phyloP scores from a whole-genome alignment of 768 basidiomycete species.

The Psilocybe subaeruginosa region DNA sequence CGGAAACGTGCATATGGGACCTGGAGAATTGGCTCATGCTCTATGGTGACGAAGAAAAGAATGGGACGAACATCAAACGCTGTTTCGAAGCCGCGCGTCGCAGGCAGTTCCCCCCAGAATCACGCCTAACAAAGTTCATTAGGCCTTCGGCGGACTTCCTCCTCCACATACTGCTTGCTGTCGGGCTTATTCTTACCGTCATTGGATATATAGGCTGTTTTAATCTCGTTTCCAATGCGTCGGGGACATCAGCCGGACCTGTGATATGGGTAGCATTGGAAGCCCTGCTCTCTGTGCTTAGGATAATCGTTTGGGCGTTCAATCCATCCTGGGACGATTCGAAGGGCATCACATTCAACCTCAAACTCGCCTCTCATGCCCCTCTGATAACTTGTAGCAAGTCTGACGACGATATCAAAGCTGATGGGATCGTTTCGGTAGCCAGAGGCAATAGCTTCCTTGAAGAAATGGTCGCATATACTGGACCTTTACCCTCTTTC shows the following conservation, averaged over 20 bases:
- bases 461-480: conserved; percentile 10
- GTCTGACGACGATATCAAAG: conserved; percentile 1
- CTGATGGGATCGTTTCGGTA: neutral
- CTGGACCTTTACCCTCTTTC: conserved; percentile 10
- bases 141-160: neutral
- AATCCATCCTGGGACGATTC: conserved; percentile 16
- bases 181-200: neutral
- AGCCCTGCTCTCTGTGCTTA: conserved; percentile 9
- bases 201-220: conserved; percentile 17
- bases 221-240: conserved; percentile 9
- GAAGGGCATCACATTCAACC: conserved; percentile 5
- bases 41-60: neutral
- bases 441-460: conserved; percentile 3
- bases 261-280: conserved; percentile 16
- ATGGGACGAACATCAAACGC: neutral
- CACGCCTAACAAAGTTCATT: neutral
- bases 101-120: neutral
- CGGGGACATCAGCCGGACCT: neutral
- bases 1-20: conserved; percentile 13
- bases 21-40: neutral
- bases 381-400: conserved; percentile 14
- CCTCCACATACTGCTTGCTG: neutral
- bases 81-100: neutral
- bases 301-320: conserved; percentile 15
- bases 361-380: conserved; percentile 7